Percentiles rank a stretch among this genome's conserved stretches.
Conservation (phyloP, 1,139 yeast genomes). For the Wickerhamomyces sp. region DNA sequence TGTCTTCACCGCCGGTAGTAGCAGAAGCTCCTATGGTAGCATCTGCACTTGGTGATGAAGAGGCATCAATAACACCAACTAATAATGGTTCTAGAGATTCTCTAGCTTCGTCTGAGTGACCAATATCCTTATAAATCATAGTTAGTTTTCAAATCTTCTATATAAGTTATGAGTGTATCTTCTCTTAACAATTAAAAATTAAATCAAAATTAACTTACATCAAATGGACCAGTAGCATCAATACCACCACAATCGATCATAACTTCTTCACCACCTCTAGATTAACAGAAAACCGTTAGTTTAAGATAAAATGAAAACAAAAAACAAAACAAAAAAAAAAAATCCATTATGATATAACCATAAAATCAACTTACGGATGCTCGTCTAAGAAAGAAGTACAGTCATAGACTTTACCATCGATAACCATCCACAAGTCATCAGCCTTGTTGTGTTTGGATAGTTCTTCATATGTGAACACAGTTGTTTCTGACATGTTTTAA, state of each 20-base stretch:
- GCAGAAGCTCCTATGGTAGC: conserved; percentile 17
- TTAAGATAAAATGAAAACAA: background rate
- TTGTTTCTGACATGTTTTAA: conserved; percentile 26
- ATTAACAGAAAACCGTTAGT: conserved; percentile 5
- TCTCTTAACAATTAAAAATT: background rate
- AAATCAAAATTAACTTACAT: conserved; percentile 31
- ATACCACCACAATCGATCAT: conserved; percentile 85
- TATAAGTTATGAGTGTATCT: background rate
- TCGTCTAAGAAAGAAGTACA: conserved; percentile 82
- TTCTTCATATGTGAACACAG: conserved; percentile 58
- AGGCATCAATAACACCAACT: conserved; percentile 62
- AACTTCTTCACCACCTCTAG: conserved; percentile 93
- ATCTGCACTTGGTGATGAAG: conserved; percentile 24
- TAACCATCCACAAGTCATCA: conserved; percentile 86
- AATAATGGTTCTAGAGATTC: conserved; percentile 64
- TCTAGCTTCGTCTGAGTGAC: conserved; percentile 95
- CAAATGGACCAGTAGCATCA: conserved; percentile 93
- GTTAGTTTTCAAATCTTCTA: conserved; percentile 2
- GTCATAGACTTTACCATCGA: conserved; percentile 89
- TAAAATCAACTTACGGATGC: conserved; percentile 61
- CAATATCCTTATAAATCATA: conserved; percentile 54
- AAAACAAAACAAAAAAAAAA: background rate
- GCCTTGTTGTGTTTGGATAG: conserved; percentile 71
- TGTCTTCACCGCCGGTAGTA: conserved; percentile 30
- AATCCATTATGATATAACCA: no score